These are phyloP conservation scores for Arthrobotrys sinensis DNA, from an alignment of 2,329 filamentous ascomycete genomes.

Conservation along the genomic window DNA sequence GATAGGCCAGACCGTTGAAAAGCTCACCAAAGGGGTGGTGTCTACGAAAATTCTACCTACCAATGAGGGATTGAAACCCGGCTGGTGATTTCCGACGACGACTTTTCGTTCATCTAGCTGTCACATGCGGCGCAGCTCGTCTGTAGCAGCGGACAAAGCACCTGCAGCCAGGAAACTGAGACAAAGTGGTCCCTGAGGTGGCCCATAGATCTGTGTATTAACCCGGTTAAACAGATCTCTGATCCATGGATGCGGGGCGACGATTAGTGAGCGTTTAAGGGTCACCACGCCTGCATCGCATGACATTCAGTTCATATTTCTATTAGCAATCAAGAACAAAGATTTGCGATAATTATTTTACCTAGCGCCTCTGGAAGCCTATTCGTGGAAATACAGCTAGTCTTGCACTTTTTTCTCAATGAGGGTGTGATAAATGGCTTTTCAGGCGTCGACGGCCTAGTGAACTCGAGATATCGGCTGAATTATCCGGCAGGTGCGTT, in stretches of 20 bases:
- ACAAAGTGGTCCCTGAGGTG: slow-evolving; percentile 8
- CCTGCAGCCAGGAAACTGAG: slow-evolving; percentile 22
- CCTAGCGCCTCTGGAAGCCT: neutral
- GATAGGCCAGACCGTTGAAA: neutral
- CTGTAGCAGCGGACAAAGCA: slow-evolving; percentile 23
- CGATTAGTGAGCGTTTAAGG: slow-evolving; percentile 25
- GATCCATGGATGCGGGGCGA: slow-evolving; percentile 19
- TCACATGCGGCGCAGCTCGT: slow-evolving; percentile 6
- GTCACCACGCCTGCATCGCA: neutral
- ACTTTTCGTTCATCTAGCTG: neutral
- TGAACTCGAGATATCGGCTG: slow-evolving; percentile 1
- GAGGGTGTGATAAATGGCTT: neutral
- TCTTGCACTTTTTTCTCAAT: neutral
- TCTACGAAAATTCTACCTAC: slow-evolving; percentile 1
- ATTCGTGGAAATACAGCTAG: neutral
- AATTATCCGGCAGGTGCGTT: slow-evolving; percentile 38
- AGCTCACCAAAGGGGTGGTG: slow-evolving; percentile 3
- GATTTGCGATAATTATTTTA: neutral
- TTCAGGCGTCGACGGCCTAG: neutral
- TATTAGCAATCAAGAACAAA: neutral
- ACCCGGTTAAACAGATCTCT: slow-evolving; percentile 3
- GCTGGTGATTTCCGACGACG: neutral
- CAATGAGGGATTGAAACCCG: neutral
- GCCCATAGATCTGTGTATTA: neutral
- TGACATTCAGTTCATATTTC: neutral